Base-by-base conservation (phyloP, 2,329 filamentous ascomycete genomes). In the Cryphonectria radicalis region DNA sequence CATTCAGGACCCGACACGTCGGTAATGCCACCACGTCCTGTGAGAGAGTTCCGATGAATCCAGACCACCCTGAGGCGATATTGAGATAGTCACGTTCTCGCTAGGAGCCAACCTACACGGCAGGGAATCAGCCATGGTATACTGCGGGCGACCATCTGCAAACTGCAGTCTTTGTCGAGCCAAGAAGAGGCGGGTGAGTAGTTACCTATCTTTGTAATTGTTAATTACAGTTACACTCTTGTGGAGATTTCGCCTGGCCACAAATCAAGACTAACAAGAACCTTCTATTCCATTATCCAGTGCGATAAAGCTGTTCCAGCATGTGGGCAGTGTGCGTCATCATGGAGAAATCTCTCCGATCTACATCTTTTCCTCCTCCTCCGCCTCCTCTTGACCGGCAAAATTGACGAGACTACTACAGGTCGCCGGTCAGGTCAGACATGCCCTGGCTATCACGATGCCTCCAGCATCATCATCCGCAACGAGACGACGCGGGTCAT, bases 401-500 rank as follows among this genome's bases (percentile, higher is more conserved):
- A 25, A 37, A n/a, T 28, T 62, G 57, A 62, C 35, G 14, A 8
- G 28, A 32, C 17, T 17, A 13, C 22, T 35, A 8, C 50, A 70
- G 68, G 68, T n/a, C 62, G 67, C 22, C 67, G 70, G 5, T 50
- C 46, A 37, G 70, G 70, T 17, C 67, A 69, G 37, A 43, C 17
- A 28, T 72, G 70, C 14, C 67, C 70, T 17, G 70, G 70, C 1
- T 72, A 72, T 53, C 62, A 63, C 25, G 70, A 72, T 53, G 46
- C 50, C 11, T 55, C 63, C 25, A 68, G 53, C 42, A 53, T 72
- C 46, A 37, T 57, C 53, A 53, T 72, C 42, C 62, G 70, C n/a
- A 57, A 72, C 32, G 67, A 72, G 70, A 72, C 70, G 6, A 60
- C n/a, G 6, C 67, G 63, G n/a, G 63, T 72, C 62, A 70, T 72